A percentile compares a stretch with the other conserved stretches of the same genome.
phyloP scores from a whole-genome alignment of 441 rosid genomes.

The Eutrema salsugineum region DNA sequence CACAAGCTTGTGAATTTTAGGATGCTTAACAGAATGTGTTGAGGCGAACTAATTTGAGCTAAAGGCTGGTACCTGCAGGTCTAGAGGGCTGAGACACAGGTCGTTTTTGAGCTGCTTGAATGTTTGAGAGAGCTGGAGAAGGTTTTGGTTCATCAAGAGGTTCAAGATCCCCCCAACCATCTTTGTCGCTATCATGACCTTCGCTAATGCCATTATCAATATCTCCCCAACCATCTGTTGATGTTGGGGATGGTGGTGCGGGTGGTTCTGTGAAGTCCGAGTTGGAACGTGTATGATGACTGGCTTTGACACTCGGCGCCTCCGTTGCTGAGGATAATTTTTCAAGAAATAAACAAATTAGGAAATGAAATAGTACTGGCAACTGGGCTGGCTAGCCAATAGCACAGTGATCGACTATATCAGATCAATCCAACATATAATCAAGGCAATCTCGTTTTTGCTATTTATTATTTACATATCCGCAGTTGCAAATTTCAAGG shows the following conservation, averaged over 20 bases:
- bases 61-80: conserved; percentile 55
- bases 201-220: conserved; percentile 78
- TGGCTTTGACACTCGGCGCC: conserved; percentile 49
- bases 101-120: conserved; percentile 94
- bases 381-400: background rate
- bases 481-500: background rate
- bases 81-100: conserved; percentile 66
- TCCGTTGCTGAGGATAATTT: conserved; percentile 43
- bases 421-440: background rate
- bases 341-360: background rate
- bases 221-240: conserved; percentile 99
- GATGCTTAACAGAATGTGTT: background rate
- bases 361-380: background rate
- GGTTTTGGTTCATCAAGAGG: conserved; percentile 91
- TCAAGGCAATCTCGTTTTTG: background rate
- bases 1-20: background rate
- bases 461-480: background rate
- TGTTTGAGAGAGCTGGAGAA: conserved; percentile 72
- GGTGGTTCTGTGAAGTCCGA: conserved; percentile 76
- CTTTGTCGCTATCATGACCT: conserved; percentile 72
- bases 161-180: conserved; percentile 99
- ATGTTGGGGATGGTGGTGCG: conserved; percentile 77
- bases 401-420: background rate
- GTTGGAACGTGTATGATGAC: conserved; percentile 57
- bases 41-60: background rate